Base-by-base conservation (phyloP, 116 monocot species). In the Papilionanthe hybrid region DNA sequence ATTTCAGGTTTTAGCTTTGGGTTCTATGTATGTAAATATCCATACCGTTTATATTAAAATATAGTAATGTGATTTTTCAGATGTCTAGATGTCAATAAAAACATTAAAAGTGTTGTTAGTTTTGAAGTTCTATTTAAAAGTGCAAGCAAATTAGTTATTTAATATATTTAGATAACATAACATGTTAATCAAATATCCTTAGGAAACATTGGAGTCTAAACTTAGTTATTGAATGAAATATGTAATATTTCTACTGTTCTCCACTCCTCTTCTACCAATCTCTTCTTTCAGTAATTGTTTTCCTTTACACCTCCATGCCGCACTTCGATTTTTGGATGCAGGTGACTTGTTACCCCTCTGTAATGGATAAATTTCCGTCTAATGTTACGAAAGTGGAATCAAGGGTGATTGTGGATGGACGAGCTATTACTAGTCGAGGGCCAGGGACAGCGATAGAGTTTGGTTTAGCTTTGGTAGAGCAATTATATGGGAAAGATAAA, bases 381-480 rank as follows among this genome's bases (percentile, higher is more conserved):
- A 91, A 92, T 85, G 79, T 76, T 15, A 85, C 50, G 9, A 75
- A 72, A 75, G 80, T 86, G 20, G 91, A 98, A 78, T 91, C 92
- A 10, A 92, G 94, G 79, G 97, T 98, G 50, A 80, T 80, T 50
- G 68, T 85, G 29, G 94, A 98, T 87, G 93, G 92, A 29, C 80
- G 80, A 20, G 85, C 65, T 12, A 71, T 94, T 17, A 98, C 94
- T 3, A 98, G 97, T 72, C 82, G 86, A 9, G 97, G 94, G 72
- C 75, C 97, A 57, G 97, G 94, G 45, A 98, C 97, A 29, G 82
- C 91, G 5, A 88, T 94, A 45, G 98, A 98, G 86, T 94, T 87
- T 75, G 76, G 85, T 68, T 29, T 94, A 81, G 83, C 82, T n/a
- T 86, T 98, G 87, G 87, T 98, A 0, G 91, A 98, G 53, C 80